These are phyloP conservation scores for Pseudonitzschia delicatissima DNA, from an alignment of 108 stramenopile species.

Conservation along the genomic window DNA sequence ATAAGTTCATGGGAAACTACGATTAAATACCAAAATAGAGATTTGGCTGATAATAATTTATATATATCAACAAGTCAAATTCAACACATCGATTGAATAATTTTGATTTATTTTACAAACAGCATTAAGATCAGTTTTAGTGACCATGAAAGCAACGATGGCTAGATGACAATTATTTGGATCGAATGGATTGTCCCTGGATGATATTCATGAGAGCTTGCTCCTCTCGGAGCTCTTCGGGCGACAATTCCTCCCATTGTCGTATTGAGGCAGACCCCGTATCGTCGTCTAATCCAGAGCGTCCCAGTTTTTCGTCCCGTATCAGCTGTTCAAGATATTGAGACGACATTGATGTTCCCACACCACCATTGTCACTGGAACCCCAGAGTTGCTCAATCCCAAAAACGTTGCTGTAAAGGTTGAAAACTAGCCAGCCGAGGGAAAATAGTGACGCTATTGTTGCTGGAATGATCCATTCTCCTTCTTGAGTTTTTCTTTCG, in stretches of 20 bases:
- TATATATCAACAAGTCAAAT: not conserved
- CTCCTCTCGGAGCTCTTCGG: conserved; percentile 18
- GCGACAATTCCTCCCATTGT: conserved; percentile 11
- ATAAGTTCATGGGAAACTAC: conserved; percentile 83
- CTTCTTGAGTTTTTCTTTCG: not conserved
- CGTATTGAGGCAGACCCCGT: not conserved
- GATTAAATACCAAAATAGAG: conserved; percentile 10
- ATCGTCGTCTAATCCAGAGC: conserved; percentile 2
- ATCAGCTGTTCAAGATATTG: conserved; percentile 8
- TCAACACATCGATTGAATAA: not conserved
- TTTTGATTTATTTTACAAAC: not conserved
- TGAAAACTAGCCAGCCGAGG: not conserved
- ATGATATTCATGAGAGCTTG: conserved; percentile 15
- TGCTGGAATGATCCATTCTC: not conserved
- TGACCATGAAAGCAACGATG: not conserved
- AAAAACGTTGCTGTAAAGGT: conserved; percentile 9
- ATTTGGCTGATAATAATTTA: not conserved
- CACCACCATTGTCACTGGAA: conserved; percentile 14
- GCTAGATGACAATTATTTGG: conserved; percentile 3
- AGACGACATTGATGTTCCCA: conserved; percentile 6
- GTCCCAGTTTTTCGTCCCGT: conserved; percentile 14
- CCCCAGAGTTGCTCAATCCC: conserved; percentile 12
- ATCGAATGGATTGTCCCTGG: conserved; percentile 15
- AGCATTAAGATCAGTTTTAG: not conserved
- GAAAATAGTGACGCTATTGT: not conserved